Base-by-base conservation (phyloP, 208 protist species). In the Crithidia thermophila region DNA sequence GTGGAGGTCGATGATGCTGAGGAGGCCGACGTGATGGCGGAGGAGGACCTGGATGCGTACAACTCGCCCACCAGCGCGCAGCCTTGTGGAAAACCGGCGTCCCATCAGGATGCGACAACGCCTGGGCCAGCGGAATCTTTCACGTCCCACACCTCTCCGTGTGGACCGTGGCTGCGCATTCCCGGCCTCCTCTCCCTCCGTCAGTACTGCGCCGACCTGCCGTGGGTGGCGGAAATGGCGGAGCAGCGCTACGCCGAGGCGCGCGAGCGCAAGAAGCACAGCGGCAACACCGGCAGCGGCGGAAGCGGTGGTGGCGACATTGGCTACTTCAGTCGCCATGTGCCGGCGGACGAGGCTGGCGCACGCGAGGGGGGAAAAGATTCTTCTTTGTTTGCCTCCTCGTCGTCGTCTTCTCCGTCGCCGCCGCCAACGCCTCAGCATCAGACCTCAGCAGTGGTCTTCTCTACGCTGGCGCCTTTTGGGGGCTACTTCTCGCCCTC, bases 161-260 rank as follows among this genome's bases (percentile, higher is more conserved):
- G 34, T 4, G 55, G 30, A 30, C 49, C 42, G 55, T 61, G 56
- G 60, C 45, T 85, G 33, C 64, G 66, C 5, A 62, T 81, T 20
- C 79, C 79, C 8, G 57, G 55, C 7, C 62, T 85, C n/a, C 33
- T 85, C 4, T 73, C 79, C 2, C 62, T 81, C 3, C 23, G 33
- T 7, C 67, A 85, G 52, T 85, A 76, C 71, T 73, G 69, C 51
- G 63, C 52, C 9, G 79, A 85, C 33, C 51, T 70, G 42, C 75
- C 62, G 61, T 78, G 49, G 70, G 65, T 72, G 20, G 61, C 47
- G 0, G 68, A 71, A n/a, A 27, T 74, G 1, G 64, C 61, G 10
- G 74, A 53, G 42, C 59, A 80, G 34, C 53, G 60, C 16, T 74
- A 67, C 59, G 52, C 37, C 9, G 67, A 60, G 34, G 67, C 57